Evolutionary conservation across 306 rosid genomes (phyloP).

Genomic region (Fragaria nilgerrensis): DNA sequence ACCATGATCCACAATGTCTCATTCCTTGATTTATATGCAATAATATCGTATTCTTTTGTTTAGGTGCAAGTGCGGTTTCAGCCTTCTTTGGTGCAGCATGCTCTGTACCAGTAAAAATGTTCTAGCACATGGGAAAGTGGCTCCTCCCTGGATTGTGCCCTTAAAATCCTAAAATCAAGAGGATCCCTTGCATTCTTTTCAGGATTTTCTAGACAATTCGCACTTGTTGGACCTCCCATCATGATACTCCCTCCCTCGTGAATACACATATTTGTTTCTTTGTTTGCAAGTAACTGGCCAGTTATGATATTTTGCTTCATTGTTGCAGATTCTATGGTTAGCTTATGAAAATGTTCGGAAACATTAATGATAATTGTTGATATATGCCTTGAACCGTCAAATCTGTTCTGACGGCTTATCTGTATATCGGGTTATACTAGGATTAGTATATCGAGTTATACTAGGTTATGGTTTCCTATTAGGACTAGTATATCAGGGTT

Average conservation of each 20-base stretch:
- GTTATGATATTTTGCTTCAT: background rate
- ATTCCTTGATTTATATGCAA: background rate
- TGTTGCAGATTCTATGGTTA: conserved; percentile 11
- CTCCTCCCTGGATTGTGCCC: conserved; percentile 60
- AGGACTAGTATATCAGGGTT: too few relatives aligned
- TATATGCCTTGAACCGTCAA: too few relatives aligned
- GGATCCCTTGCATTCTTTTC: conserved; percentile 59
- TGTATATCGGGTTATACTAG: too few relatives aligned
- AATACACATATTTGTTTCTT: background rate
- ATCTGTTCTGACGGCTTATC: too few relatives aligned
- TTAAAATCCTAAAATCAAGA: conserved; percentile 54
- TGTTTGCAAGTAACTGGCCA: background rate
- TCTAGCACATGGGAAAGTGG: conserved; percentile 58
- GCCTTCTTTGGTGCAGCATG: conserved; percentile 73
- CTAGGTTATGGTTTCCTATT: too few relatives aligned
- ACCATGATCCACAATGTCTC: background rate
- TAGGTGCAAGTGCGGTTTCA: conserved; percentile 67
- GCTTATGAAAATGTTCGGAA: conserved; percentile 8
- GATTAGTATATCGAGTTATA: too few relatives aligned
- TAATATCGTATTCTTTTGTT: background rate
- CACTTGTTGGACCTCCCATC: conserved; percentile 57
- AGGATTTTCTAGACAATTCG: conserved; percentile 64
- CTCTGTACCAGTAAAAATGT: conserved; percentile 61
- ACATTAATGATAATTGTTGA: too few relatives aligned
- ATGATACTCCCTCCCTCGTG: conserved; percentile 39